Evolutionary conservation across 1,284 basidiomycete species (phyloP), one percentile per base, ranked within the genome.

Genomic region (Moniliophthora roreri): DNA sequence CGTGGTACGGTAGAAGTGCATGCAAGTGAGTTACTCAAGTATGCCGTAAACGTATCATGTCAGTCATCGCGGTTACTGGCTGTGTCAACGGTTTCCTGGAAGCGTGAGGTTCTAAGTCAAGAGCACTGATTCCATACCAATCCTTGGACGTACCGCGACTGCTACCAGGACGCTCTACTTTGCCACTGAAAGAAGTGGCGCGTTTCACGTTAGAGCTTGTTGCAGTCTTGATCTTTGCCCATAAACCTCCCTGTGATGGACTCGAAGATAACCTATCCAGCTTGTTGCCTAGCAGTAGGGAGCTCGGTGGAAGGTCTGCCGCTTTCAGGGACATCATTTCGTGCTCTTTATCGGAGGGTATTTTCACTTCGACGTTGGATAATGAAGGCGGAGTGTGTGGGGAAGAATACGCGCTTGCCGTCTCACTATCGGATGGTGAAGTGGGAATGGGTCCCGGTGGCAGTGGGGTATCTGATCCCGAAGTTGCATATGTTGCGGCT

Each of bases 141-240:
- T 11, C 6, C 6, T 32, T 38, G 10, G 48, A 18, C 23, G n/a
- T 15, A 50, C 36, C 49, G 18, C 40, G 41, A 8, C 21, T 26
- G 20, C 41, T 23, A 44, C 26, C 21, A 20, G 37, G n/a, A 21
- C 37, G 49, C 34, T 45, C 20, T n/a, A 28, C 23, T 20, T 3
- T 40, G 21, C 16, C 21, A 35, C 36, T 21, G 51, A 58, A 35
- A 18, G 52, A 50, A 35, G 40, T 47, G 48, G 37, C 35, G 49
- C 55, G n/a, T 50, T 55, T 21, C 53, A 48, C 15, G 55, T 60
- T 18, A 59, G 58, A 21, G 63, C 66, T 69, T 3, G 62, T 48
- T 24, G 56, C 57, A 16, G 52, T 65, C 53, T 71, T 75, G 32
- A 76, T 59, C 54, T 68, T 75, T 34, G 64, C 60, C 75, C 74